A percentile compares a stretch with the other conserved stretches of the same genome.
phyloP scores from a whole-genome alignment of 805 yeast species.

The Lachancea sp. region DNA sequence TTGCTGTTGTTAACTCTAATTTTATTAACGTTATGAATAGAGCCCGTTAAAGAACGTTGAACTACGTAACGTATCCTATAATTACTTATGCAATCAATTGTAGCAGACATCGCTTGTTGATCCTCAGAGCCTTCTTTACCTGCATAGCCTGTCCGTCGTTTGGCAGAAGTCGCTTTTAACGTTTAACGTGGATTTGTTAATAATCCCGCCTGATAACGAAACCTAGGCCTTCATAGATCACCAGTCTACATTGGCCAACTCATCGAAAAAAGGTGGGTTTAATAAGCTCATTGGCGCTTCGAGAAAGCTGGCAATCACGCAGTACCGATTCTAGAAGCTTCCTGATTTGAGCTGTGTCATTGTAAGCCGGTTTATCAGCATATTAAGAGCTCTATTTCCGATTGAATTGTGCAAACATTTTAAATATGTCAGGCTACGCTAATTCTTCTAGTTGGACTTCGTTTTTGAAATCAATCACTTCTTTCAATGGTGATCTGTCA shows the following conservation, averaged over 20 bases:
- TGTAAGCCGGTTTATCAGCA: neutral
- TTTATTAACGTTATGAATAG: no score
- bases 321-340: neutral
- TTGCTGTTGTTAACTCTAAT: no score
- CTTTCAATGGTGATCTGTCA: constrained; percentile 89
- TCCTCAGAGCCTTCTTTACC: no score
- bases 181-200: neutral
- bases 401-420: neutral
- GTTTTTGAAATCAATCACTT: constrained; percentile 82
- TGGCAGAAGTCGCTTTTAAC: no score
- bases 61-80: no score
- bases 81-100: neutral
- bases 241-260: neutral
- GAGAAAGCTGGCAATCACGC: neutral
- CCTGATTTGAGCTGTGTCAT: neutral
- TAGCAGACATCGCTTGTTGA: neutral
- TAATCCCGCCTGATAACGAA: constrained; percentile 3
- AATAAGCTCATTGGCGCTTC: neutral
- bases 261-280: neutral
- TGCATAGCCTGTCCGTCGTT: no score
- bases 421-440: constrained; percentile 32
- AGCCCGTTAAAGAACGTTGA: no score
- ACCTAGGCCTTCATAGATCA: neutral
- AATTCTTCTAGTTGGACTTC: constrained; percentile 74
- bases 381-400: neutral